Evolutionary conservation across 345 rosid species (phyloP).

Genomic region (Eucalyptus caleyi): DNA sequence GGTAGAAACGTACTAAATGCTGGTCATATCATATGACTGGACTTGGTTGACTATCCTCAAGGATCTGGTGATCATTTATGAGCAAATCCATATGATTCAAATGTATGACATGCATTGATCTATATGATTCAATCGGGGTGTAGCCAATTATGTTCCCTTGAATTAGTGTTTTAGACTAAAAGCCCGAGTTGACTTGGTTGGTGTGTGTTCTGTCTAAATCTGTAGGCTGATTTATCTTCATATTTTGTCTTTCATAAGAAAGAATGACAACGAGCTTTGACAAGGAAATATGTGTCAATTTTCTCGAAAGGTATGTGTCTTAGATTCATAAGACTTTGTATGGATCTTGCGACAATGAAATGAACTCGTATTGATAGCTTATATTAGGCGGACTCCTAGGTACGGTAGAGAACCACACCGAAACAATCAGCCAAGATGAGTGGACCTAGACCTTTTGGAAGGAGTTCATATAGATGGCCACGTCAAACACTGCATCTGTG

Average conservation of each 20-base stretch:
- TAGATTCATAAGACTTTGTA: neutral
- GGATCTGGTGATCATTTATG: neutral
- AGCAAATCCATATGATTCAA: too few species aligned
- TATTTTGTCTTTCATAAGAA: neutral
- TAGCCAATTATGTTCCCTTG: neutral
- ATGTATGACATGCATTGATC: neutral
- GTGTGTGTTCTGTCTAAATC: neutral
- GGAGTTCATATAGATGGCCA: fast-evolving
- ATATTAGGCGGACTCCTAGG: neutral
- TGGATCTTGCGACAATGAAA: neutral
- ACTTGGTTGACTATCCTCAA: neutral
- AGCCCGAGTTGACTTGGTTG: neutral
- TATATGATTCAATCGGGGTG: neutral
- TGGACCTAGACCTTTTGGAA: neutral
- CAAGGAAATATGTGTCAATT: neutral
- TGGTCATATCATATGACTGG: neutral
- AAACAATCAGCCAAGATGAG: neutral
- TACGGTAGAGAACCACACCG: neutral
- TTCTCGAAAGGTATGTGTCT: neutral
- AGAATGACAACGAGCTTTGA: neutral
- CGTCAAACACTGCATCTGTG: fast-evolving
- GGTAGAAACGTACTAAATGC: neutral
- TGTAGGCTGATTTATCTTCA: neutral
- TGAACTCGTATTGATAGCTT: neutral
- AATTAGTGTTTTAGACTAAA: neutral